A percentile compares a stretch with the other conserved stretches of the same genome.
These are phyloP conservation scores for Saussurea involucrata DNA, from an alignment of 129 eudicot genomes.

Conservation along the genomic window DNA sequence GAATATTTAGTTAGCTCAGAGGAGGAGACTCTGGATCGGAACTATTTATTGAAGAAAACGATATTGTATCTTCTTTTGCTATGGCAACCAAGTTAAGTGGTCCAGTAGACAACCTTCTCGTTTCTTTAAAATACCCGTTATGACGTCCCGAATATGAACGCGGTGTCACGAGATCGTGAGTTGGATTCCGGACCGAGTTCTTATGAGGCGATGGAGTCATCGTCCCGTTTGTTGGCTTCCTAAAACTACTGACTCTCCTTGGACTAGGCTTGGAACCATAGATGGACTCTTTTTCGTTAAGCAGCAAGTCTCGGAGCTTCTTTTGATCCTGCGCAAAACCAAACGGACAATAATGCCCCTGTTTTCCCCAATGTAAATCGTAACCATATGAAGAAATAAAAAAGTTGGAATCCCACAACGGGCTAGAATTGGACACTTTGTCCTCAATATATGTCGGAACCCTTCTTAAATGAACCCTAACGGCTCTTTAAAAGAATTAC, in stretches of 20 bases:
- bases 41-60: constrained; percentile 67
- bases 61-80: constrained; percentile 72
- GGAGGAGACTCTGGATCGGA: constrained; percentile 80
- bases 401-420: neutral
- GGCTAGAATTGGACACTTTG: no score
- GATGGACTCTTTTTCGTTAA: constrained; percentile 59
- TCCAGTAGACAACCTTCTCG: constrained; percentile 58
- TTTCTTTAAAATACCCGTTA: constrained; percentile 64
- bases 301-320: constrained; percentile 65
- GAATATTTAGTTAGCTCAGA: constrained; percentile 29
- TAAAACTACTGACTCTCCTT: constrained; percentile 66
- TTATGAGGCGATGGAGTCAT: constrained; percentile 59
- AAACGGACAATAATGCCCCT: no score
- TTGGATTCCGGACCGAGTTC: constrained; percentile 48
- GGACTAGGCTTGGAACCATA: constrained; percentile 81
- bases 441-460: no score
- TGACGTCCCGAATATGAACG: constrained; percentile 69
- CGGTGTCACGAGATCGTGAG: constrained; percentile 57
- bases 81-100: constrained; percentile 65
- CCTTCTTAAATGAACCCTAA: no score
- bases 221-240: constrained; percentile 55
- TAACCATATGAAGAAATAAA: neutral
- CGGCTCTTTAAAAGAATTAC: no score
- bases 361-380: neutral
- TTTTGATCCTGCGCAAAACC: constrained; percentile 53